Conservation (phyloP, 1,284 basidiomycete genomes). For the Sporisorium iseilematis-ciliati region DNA sequence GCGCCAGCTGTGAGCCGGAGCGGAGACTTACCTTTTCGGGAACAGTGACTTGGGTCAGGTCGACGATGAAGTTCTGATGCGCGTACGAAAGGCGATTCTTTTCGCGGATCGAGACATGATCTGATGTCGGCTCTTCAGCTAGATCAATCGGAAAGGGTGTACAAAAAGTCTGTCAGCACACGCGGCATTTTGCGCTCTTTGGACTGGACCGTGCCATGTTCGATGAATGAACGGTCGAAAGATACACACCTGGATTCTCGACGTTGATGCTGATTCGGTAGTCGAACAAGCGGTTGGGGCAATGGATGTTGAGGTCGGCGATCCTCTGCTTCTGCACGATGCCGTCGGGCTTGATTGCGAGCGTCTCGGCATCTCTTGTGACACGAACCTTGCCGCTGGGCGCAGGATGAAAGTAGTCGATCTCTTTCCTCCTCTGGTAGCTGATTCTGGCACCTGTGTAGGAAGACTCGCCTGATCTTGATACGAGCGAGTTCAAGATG, state of each 20-base stretch:
- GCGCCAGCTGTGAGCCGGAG: too few species aligned
- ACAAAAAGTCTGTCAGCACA: too few species aligned
- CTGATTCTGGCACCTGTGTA: conserved; percentile 75
- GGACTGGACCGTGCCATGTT: too few species aligned
- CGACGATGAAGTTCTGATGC: conserved; percentile 91
- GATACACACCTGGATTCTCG: conserved; percentile 73
- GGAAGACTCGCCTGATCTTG: conserved; percentile 65
- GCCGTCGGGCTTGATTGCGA: conserved; percentile 72
- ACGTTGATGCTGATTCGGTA: conserved; percentile 91
- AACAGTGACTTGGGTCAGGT: conserved; percentile 86
- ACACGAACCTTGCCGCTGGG: conserved; percentile 79
- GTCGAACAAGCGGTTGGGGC: conserved; percentile 84
- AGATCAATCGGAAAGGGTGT: too few species aligned
- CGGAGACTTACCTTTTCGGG: conserved; percentile 49
- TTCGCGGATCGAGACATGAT: conserved; percentile 73
- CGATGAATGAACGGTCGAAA: too few species aligned
- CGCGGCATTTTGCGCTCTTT: too few species aligned
- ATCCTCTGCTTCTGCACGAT: conserved; percentile 82
- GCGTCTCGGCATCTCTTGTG: conserved; percentile 82
- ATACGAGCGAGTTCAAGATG: conserved; percentile 80
- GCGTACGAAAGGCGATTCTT: conserved; percentile 93
- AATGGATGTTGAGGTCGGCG: conserved; percentile 87
- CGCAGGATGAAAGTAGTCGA: conserved; percentile 82
- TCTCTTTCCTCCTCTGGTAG: conserved; percentile 82
- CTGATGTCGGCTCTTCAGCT: conserved; percentile 62